phyloP scores from a whole-genome alignment of 768 basidiomycete species.

The Boletus huronensis region DNA sequence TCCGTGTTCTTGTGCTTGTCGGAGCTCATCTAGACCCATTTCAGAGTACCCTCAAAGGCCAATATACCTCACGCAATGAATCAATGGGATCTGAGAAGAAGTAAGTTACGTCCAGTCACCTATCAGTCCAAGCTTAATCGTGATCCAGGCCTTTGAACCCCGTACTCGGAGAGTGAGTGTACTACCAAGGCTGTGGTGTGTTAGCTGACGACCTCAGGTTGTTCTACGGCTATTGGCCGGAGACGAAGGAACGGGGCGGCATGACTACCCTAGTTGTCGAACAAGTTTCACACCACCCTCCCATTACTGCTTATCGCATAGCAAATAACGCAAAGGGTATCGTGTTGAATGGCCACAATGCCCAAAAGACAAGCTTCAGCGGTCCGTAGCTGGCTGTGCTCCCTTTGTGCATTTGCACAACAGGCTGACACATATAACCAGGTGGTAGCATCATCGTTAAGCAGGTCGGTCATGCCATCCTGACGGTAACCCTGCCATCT shows the following conservation, averaged over 20 bases:
- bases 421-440: constrained; percentile 22
- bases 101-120: constrained; percentile 38
- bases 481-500: constrained; percentile 61
- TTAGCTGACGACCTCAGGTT: constrained; percentile 41
- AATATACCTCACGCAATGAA: constrained; percentile 93
- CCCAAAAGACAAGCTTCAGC: constrained; percentile 94
- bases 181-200: background rate
- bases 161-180: constrained; percentile 82
- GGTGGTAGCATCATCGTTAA: constrained; percentile 80
- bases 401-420: background rate
- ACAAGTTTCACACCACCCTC: constrained; percentile 95
- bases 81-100: constrained; percentile 98
- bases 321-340: constrained; percentile 77
- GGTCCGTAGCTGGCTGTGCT: constrained; percentile 37
- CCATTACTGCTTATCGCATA: constrained; percentile 84
- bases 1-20: background rate
- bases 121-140: constrained; percentile 10
- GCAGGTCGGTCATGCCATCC: constrained; percentile 90
- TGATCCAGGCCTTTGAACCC: constrained; percentile 83
- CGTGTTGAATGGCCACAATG: constrained; percentile 79
- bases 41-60: constrained; percentile 89
- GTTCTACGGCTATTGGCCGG: constrained; percentile 90
- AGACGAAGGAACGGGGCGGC: constrained; percentile 61
- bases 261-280: constrained; percentile 82
- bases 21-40: constrained; percentile 3